These are phyloP conservation scores for Mycena maculata DNA, from an alignment of 768 basidiomycete genomes.

Conservation along the genomic window DNA sequence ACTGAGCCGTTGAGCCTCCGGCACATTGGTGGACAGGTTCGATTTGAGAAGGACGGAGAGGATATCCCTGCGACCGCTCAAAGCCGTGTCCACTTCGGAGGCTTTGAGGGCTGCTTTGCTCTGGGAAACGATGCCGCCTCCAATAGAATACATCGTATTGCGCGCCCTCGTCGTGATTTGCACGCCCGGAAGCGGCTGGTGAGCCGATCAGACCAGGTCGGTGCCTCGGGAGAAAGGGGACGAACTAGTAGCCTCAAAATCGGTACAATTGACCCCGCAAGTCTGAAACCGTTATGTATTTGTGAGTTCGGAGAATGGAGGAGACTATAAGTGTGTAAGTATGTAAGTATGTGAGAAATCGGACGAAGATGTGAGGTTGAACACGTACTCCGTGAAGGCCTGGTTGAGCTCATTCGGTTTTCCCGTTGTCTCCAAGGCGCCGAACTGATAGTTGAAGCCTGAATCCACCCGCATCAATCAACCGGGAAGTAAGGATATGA, in stretches of 20 bases:
- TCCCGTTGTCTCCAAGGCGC: constrained; percentile 22
- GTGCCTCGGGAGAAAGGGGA: neutral
- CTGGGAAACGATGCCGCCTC: constrained; percentile 49
- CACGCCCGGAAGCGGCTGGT: constrained; percentile 11
- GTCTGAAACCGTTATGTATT: too few species aligned
- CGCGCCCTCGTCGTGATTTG: constrained; percentile 36
- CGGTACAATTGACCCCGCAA: constrained; percentile 42
- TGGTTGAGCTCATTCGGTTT: constrained; percentile 45
- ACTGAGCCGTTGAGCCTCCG: constrained; percentile 53
- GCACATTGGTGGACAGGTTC: constrained; percentile 61
- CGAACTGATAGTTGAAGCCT: constrained; percentile 21
- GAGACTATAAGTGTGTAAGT: too few species aligned
- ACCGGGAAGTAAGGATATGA: too few species aligned
- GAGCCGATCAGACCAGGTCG: neutral
- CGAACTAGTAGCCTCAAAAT: constrained; percentile 43
- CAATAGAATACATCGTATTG: constrained; percentile 50
- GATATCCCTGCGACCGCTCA: constrained; percentile 53
- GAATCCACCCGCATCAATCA: neutral
- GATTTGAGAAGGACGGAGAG: constrained; percentile 61
- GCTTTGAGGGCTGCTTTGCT: constrained; percentile 50
- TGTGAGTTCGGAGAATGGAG: too few species aligned
- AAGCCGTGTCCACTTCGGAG: constrained; percentile 29
- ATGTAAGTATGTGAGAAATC: too few species aligned
- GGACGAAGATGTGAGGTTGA: constrained; percentile 14
- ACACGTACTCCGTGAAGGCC: constrained; percentile 42